These are phyloP conservation scores for Piper longum DNA, from an alignment of 164 flowering plant genomes.

Conservation along the genomic window DNA sequence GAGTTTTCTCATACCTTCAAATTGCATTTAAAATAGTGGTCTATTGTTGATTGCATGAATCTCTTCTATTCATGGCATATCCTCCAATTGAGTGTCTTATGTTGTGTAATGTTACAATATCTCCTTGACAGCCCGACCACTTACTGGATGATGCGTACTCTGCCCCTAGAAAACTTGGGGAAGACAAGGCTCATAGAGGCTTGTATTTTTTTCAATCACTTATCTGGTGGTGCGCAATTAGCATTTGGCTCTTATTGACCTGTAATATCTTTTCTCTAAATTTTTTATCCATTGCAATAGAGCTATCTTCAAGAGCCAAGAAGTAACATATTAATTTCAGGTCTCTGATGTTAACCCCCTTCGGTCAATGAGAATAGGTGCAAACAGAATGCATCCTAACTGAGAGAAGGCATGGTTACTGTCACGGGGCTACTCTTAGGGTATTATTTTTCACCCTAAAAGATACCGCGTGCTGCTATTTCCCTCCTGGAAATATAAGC, in stretches of 20 bases:
- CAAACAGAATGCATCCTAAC: slow-evolving; percentile 66
- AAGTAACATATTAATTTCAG: slow-evolving; percentile 19
- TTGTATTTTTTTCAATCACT: slow-evolving; percentile 72
- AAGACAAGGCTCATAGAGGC: slow-evolving; percentile 48
- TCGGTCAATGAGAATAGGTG: slow-evolving; percentile 45
- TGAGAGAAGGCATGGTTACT: slow-evolving; percentile 65
- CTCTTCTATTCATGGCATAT: no score
- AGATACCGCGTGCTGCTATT: no score
- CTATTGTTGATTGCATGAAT: no score
- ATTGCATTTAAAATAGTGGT: no score
- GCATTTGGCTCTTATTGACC: slow-evolving; percentile 99
- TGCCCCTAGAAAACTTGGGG: slow-evolving; percentile 61
- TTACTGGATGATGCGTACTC: slow-evolving; percentile 74
- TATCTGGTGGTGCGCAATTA: slow-evolving; percentile 39
- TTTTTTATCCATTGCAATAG: no score
- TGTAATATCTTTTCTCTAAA: slow-evolving; percentile 26
- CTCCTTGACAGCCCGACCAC: slow-evolving; percentile 74
- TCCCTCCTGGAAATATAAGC: no score
- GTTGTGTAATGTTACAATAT: background rate
- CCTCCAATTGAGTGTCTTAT: background rate
- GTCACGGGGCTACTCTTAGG: no score
- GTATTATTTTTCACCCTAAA: no score
- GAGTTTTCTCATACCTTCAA: no score
- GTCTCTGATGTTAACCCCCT: slow-evolving; percentile 75
- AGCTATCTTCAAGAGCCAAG: no score